phyloP scores from a whole-genome alignment of 2,329 filamentous ascomycete species.

The Epichloe amarillans region DNA sequence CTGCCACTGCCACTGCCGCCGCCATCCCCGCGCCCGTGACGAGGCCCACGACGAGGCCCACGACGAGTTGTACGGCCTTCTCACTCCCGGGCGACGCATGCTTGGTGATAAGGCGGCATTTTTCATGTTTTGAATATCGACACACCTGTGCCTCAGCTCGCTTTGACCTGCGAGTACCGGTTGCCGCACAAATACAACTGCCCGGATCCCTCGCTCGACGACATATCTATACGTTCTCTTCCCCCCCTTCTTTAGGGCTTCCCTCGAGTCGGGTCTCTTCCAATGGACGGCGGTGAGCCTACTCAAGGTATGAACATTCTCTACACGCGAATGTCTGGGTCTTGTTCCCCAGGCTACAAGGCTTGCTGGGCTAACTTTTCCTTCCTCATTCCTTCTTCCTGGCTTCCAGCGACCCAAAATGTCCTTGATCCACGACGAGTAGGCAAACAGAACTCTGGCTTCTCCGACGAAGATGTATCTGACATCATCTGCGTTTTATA shows the following conservation, averaged over 20 bases:
- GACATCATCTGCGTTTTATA: slow-evolving; percentile 85
- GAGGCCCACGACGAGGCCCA: not conserved
- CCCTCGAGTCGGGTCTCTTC: slow-evolving; percentile 14
- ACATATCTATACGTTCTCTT: not conserved
- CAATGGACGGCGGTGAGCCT: slow-evolving; percentile 32
- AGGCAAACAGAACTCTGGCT: slow-evolving; percentile 69
- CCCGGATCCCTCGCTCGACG: not conserved
- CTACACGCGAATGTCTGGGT: too few species aligned
- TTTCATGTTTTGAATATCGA: not conserved
- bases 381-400: not conserved
- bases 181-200: not conserved
- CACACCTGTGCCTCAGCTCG: not conserved
- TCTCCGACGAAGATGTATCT: slow-evolving; percentile 68
- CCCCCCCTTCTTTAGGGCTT: not conserved
- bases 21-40: not conserved
- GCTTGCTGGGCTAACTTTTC: not conserved
- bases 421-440: slow-evolving; percentile 68
- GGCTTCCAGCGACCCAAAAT: slow-evolving; percentile 12
- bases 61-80: not conserved
- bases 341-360: not conserved
- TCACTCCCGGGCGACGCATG: not conserved
- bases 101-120: not conserved
- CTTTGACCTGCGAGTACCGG: not conserved
- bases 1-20: not conserved
- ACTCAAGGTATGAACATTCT: slow-evolving; percentile 24